Percentiles rank a stretch among this genome's conserved stretches.
phyloP scores from a whole-genome alignment of 2,329 filamentous ascomycete species.

The Aspergillus terreus region DNA sequence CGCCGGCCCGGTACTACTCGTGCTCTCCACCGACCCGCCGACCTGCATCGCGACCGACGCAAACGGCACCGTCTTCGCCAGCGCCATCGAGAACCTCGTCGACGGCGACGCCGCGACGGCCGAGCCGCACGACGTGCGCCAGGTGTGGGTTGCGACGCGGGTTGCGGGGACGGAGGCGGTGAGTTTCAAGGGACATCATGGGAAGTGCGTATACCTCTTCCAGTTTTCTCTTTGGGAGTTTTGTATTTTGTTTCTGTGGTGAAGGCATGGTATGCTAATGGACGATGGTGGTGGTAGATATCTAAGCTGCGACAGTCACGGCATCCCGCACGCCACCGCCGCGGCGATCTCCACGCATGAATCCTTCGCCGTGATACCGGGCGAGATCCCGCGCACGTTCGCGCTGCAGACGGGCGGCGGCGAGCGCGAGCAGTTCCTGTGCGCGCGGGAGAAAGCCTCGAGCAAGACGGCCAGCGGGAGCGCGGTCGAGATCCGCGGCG shows the following conservation, averaged over 20 bases:
- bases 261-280: too few relatives aligned
- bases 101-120: conserved; percentile 78
- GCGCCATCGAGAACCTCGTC: conserved; percentile 79
- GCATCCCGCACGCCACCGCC: conserved; percentile 69
- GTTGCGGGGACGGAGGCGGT: conserved; percentile 77
- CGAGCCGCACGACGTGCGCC: conserved; percentile 91
- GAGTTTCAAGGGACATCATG: conserved; percentile 87
- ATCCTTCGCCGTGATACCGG: conserved; percentile 65
- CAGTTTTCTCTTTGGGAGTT: too few relatives aligned
- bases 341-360: conserved; percentile 83
- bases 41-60: conserved; percentile 81
- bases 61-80: conserved; percentile 79
- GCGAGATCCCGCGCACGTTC: conserved; percentile 68
- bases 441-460: conserved; percentile 50
- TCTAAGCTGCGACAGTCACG: conserved; percentile 79
- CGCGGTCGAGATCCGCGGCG: conserved; percentile 68
- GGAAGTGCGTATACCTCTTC: conserved; percentile 52
- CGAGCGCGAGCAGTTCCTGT: conserved; percentile 65
- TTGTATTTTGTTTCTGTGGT: too few relatives aligned
- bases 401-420: conserved; percentile 60
- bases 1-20: conserved; percentile 75
- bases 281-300: conserved; percentile 53
- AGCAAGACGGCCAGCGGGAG: conserved; percentile 42
- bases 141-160: conserved; percentile 88
- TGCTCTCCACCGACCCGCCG: conserved; percentile 70